phyloP scores from a whole-genome alignment of 257 asterid species.

The Eustoma russellianum region DNA sequence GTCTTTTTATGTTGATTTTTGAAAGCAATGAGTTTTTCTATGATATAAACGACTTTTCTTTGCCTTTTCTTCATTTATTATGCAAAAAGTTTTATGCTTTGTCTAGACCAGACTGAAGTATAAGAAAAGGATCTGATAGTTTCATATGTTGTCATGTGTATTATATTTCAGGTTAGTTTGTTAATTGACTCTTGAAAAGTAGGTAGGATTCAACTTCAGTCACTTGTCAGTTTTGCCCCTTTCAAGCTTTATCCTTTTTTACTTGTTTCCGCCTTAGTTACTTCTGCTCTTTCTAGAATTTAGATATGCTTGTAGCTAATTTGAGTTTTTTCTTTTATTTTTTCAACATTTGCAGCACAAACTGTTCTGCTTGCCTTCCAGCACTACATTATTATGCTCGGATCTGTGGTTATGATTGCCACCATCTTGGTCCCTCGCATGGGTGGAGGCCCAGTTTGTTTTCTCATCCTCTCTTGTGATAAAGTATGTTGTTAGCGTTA shows the following conservation, averaged over 20 bases:
- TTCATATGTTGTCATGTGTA: no score
- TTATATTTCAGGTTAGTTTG: no score
- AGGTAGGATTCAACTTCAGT: not conserved
- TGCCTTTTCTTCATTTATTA: no score
- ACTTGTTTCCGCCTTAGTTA: not conserved
- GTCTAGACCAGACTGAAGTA: no score
- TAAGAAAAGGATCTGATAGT: not conserved
- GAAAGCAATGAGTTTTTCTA: not conserved
- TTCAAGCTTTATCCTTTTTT: not conserved
- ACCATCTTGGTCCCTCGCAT: conserved; percentile 67
- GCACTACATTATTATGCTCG: conserved; percentile 96
- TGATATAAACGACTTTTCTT: no score
- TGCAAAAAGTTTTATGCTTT: no score
- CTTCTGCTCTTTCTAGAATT: not conserved
- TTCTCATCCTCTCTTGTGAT: conserved; percentile 1
- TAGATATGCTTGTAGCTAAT: not conserved
- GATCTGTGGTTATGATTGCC: conserved; percentile 81
- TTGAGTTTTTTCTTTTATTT: not conserved
- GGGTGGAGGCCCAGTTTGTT: conserved; percentile 85
- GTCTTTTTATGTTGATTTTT: not conserved
- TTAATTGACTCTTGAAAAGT: not conserved
- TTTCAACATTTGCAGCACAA: conserved; percentile 50
- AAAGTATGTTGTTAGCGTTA: not conserved
- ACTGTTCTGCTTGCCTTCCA: conserved; percentile 69
- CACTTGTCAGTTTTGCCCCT: not conserved